Evolutionary conservation across 2,329 filamentous ascomycete species (phyloP).

Genomic region (Periconia sp.): DNA sequence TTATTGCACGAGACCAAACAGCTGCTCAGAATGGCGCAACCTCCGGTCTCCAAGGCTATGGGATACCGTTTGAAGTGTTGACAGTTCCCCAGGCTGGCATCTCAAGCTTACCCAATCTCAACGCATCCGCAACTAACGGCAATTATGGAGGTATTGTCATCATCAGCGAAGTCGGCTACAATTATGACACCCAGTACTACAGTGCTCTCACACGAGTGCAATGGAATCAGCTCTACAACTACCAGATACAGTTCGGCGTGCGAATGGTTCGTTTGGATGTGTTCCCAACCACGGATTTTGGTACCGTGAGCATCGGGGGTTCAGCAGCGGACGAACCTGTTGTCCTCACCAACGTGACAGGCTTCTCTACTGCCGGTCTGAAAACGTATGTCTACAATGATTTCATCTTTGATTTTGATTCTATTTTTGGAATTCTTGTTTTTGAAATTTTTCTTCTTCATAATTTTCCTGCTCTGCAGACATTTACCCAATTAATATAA

Average conservation of each 20-base stretch:
- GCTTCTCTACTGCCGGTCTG: constrained; percentile 58
- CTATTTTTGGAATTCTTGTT: no score
- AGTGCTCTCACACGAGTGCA: constrained; percentile 60
- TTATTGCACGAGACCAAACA: constrained; percentile 57
- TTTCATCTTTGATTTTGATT: background rate
- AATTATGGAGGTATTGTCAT: constrained; percentile 64
- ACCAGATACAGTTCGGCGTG: constrained; percentile 60
- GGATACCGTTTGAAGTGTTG: constrained; percentile 60
- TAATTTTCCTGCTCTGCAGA: no score
- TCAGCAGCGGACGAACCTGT: constrained; percentile 42
- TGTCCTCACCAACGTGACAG: constrained; percentile 56
- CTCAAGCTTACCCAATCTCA: constrained; percentile 54
- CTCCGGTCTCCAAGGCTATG: constrained; percentile 61
- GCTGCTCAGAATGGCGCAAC: constrained; percentile 54
- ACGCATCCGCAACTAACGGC: constrained; percentile 50
- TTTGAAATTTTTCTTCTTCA: no score
- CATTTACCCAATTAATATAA: constrained; percentile 11
- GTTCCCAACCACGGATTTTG: constrained; percentile 56
- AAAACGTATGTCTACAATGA: constrained; percentile 40
- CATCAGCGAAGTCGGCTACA: constrained; percentile 57
- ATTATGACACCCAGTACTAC: constrained; percentile 52
- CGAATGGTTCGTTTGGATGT: constrained; percentile 64
- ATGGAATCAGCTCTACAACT: constrained; percentile 59
- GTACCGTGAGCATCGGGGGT: constrained; percentile 41
- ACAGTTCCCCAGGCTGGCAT: constrained; percentile 57